These are phyloP conservation scores for Starmerella apis DNA, from an alignment of 805 yeast genomes.

Conservation along the genomic window DNA sequence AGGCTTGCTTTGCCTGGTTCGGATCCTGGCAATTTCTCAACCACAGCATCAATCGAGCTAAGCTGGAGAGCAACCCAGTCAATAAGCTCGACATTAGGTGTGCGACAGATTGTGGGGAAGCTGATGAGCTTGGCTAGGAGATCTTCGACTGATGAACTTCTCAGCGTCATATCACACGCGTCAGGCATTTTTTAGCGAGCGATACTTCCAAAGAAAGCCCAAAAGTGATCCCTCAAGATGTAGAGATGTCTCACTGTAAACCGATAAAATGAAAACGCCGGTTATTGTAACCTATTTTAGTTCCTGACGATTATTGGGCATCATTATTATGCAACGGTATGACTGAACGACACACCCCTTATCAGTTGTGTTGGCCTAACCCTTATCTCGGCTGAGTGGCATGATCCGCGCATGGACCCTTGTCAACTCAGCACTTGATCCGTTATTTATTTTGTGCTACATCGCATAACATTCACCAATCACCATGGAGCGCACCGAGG, in stretches of 20 bases:
- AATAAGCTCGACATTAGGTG: constrained; percentile 17
- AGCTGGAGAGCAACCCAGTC: constrained; percentile 12
- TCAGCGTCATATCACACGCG: background rate
- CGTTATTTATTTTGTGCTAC: no score
- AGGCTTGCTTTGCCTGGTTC: constrained; percentile 15
- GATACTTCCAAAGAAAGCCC: no score
- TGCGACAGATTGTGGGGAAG: constrained; percentile 16
- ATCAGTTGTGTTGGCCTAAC: background rate
- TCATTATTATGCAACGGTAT: background rate
- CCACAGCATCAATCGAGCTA: constrained; percentile 8
- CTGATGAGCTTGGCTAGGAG: constrained; percentile 12
- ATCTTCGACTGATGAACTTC: background rate
- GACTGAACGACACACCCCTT: background rate
- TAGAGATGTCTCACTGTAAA: no score
- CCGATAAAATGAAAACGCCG: no score
- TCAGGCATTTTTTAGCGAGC: background rate
- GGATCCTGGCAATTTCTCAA: constrained; percentile 7
- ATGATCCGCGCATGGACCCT: no score
- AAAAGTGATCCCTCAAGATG: no score
- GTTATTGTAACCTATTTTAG: background rate
- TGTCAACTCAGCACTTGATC: no score
- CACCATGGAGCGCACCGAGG: constrained; percentile 3
- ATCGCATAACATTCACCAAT: background rate
- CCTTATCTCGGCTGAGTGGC: background rate
- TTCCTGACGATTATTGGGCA: background rate